Percentiles rank a stretch among this genome's conserved stretches.
Evolutionary conservation across 208 protist genomes (phyloP).

Genomic region (Acanthamoeba sp.): DNA sequence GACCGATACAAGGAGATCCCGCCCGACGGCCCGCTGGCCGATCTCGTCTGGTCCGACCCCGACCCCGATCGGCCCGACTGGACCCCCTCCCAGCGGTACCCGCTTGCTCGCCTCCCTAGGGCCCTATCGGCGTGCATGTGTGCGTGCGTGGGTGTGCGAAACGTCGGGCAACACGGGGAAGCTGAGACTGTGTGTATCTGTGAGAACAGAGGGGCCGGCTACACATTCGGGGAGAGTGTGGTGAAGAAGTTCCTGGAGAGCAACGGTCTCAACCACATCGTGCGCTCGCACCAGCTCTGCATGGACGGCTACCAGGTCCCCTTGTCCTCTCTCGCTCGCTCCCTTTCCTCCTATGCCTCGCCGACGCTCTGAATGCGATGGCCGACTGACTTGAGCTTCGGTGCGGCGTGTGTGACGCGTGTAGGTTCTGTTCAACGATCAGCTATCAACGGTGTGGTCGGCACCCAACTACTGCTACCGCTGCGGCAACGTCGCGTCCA

Average conservation of each 20-base stretch:
- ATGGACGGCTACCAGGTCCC: constrained; percentile 91
- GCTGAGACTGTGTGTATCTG: background rate
- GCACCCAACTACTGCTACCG: constrained; percentile 99
- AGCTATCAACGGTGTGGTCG: constrained; percentile 96
- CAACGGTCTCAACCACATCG: constrained; percentile 91
- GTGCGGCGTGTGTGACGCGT: background rate
- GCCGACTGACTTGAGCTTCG: too few relatives aligned
- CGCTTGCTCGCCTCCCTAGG: background rate
- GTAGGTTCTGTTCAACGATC: constrained; percentile 84
- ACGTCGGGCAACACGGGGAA: background rate
- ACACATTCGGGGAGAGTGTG: constrained; percentile 90
- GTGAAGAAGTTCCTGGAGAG: constrained; percentile 89
- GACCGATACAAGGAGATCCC: constrained; percentile 98
- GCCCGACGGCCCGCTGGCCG: constrained; percentile 97
- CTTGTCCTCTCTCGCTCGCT: background rate
- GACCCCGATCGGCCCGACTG: constrained; percentile 89
- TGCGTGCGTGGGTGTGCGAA: background rate
- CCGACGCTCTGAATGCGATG: too few relatives aligned
- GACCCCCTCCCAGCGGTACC: constrained; percentile 55
- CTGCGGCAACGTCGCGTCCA: constrained; percentile 91
- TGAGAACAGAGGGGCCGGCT: constrained; percentile 88
- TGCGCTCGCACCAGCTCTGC: constrained; percentile 92
- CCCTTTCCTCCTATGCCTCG: background rate
- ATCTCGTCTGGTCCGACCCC: constrained; percentile 99
- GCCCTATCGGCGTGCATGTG: too few relatives aligned